A percentile compares a stretch with the other conserved stretches of the same genome.
These are phyloP conservation scores for Debaryomycetaceae sp. DNA, from an alignment of 1,139 yeast genomes.

Conservation along the genomic window DNA sequence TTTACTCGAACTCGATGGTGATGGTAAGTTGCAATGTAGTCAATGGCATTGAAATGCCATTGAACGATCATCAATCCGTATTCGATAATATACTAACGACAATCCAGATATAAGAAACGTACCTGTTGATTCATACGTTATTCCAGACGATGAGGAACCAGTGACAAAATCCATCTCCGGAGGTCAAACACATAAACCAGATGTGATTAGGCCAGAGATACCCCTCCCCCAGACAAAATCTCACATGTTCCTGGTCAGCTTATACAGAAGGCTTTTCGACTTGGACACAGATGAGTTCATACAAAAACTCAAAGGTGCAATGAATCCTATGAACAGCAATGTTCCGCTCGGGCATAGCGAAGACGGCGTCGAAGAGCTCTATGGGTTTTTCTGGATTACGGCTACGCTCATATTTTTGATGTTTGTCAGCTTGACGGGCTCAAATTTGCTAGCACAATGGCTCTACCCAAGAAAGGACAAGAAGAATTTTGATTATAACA, in stretches of 20 bases:
- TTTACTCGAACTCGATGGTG: neutral
- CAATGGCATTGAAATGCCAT: neutral
- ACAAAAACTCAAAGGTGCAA: conserved; percentile 36
- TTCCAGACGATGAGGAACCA: conserved; percentile 6
- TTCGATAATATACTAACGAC: neutral
- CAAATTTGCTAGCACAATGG: conserved; percentile 46
- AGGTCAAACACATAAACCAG: conserved; percentile 10
- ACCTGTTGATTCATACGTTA: neutral
- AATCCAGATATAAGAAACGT: neutral
- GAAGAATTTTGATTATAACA: conserved; percentile 52
- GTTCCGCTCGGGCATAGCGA: conserved; percentile 24
- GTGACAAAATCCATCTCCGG: neutral
- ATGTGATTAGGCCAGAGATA: conserved; percentile 17
- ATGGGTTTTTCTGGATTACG: conserved; percentile 84
- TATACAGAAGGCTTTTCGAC: conserved; percentile 60
- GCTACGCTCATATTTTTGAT: conserved; percentile 70
- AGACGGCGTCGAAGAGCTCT: conserved; percentile 54
- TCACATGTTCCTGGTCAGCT: conserved; percentile 53
- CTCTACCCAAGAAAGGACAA: conserved; percentile 31
- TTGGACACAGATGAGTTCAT: conserved; percentile 61
- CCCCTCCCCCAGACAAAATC: conserved; percentile 16
- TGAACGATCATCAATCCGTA: neutral
- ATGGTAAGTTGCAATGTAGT: neutral
- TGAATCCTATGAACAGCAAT: conserved; percentile 41
- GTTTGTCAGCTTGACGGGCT: conserved; percentile 68